phyloP scores from a whole-genome alignment of 1,284 basidiomycete genomes.

The Cutaneotrichosporon arboriforme region DNA sequence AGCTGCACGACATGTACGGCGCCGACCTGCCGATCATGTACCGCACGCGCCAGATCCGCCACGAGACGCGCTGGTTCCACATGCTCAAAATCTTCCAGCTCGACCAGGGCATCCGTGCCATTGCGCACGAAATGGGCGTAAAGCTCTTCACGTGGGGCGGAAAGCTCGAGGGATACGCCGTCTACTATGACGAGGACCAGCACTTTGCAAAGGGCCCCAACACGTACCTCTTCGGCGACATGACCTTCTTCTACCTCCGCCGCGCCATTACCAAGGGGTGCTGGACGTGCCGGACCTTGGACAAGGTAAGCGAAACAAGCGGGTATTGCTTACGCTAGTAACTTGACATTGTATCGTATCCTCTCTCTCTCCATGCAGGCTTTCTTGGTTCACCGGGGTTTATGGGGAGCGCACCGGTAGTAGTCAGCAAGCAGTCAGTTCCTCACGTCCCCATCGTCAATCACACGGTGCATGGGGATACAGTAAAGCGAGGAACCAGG shows the following conservation, averaged over 20 bases:
- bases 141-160: conserved; percentile 16
- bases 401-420: no score
- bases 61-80: conserved; percentile 4
- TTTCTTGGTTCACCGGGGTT: no score
- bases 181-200: conserved; percentile 25
- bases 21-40: conserved; percentile 20
- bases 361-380: no score
- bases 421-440: no score
- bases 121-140: conserved; percentile 19
- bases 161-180: conserved; percentile 12
- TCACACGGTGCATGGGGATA: no score
- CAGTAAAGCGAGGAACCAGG: no score
- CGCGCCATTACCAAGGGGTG: conserved; percentile 19
- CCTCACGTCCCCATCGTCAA: no score
- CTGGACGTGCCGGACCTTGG: conserved; percentile 18
- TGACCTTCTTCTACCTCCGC: conserved; percentile 27
- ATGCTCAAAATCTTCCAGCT: conserved; percentile 26
- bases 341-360: not conserved
- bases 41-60: conserved; percentile 21
- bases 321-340: not conserved
- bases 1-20: conserved; percentile 7
- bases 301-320: not conserved
- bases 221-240: conserved; percentile 28
- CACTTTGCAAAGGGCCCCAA: conserved; percentile 24
- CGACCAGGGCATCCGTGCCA: conserved; percentile 21